Evolutionary conservation across 331 rosid species (phyloP).

Genomic region (Phaseolus coccineus): DNA sequence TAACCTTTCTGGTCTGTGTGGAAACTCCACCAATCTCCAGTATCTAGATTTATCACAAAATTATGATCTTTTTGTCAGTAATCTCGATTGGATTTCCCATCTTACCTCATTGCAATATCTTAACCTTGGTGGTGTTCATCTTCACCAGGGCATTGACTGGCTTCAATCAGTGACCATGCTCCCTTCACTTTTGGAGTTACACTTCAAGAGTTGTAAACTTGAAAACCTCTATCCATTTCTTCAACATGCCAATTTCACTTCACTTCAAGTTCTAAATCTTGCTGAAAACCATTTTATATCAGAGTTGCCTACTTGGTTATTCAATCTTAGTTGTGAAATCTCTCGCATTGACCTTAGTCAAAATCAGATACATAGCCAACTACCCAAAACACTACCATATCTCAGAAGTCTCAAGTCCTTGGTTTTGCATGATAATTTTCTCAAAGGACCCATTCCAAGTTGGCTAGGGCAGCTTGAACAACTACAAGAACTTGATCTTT

Average conservation of each 20-base stretch:
- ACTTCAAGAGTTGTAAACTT: not conserved
- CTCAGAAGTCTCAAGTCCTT: not conserved
- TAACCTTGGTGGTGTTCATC: not conserved
- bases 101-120: conserved; percentile 35
- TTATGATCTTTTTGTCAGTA: not conserved
- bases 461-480: conserved; percentile 31
- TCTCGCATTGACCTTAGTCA: not conserved
- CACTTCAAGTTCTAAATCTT: conserved; percentile 15
- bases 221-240: not conserved
- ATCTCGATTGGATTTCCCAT: not conserved
- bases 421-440: not conserved
- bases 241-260: conserved; percentile 31
- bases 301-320: conserved; percentile 25
- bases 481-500: not conserved
- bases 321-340: conserved; percentile 37
- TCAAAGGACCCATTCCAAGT: conserved; percentile 39
- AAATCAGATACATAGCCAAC: not conserved
- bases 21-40: conserved; percentile 14
- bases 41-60: conserved; percentile 32
- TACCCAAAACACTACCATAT: not conserved
- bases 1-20: not conserved
- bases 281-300: not conserved
- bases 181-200: conserved; percentile 31
- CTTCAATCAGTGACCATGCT: conserved; percentile 25
- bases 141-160: conserved; percentile 32